Conservation (phyloP, 2,329 filamentous ascomycete genomes). For the Fusarium sp. region DNA sequence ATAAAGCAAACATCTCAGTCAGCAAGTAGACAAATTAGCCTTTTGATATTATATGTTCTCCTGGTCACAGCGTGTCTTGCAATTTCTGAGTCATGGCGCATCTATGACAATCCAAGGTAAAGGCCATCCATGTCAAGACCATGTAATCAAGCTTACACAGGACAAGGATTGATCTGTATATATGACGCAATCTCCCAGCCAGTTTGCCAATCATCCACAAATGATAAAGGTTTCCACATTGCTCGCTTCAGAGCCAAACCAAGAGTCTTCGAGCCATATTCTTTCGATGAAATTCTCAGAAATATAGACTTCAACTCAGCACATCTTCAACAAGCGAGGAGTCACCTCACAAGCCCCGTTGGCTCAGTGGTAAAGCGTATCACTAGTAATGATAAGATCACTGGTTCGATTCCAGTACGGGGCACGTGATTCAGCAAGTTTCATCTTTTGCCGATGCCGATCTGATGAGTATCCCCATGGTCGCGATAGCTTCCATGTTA, state of each 20-base stretch:
- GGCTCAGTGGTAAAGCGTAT: conserved; percentile 42
- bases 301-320: background rate
- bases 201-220: background rate
- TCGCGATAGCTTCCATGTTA: background rate
- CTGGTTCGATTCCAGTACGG: conserved; percentile 39
- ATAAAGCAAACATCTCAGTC: too few species aligned
- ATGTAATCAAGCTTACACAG: background rate
- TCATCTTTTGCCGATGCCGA: background rate
- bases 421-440: background rate
- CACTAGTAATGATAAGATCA: conserved; percentile 41
- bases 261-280: too few species aligned
- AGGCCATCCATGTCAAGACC: background rate
- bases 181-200: background rate
- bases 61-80: background rate
- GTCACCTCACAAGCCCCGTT: conserved; percentile 35
- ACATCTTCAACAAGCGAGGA: background rate
- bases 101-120: background rate
- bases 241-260: background rate
- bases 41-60: background rate
- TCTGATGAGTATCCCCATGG: accelerated
- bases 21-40: background rate
- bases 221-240: background rate
- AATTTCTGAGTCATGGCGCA: background rate
- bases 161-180: background rate
- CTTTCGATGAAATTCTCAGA: accelerated